These are phyloP conservation scores for Musa itinerans DNA, from an alignment of 176 grass and related monocot species.

Conservation along the genomic window DNA sequence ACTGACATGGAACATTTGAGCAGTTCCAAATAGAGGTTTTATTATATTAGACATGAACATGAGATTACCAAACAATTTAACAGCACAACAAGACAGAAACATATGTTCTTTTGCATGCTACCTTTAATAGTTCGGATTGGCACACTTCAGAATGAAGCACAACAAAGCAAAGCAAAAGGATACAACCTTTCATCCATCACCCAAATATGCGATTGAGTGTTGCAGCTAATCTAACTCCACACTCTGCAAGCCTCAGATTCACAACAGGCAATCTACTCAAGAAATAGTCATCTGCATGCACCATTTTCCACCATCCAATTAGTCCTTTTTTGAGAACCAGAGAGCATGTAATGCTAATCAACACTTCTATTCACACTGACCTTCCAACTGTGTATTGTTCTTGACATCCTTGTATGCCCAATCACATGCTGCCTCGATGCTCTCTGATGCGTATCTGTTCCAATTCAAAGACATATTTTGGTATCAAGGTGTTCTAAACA, in stretches of 20 bases:
- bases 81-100: too few species aligned
- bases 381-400: constrained; percentile 26
- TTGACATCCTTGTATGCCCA: constrained; percentile 51
- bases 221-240: constrained; percentile 46
- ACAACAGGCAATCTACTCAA: constrained; percentile 36
- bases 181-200: not conserved
- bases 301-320: not conserved
- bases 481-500: too few species aligned
- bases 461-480: not conserved
- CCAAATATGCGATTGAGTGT: constrained; percentile 53
- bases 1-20: too few species aligned
- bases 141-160: not conserved
- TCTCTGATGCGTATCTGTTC: constrained; percentile 49
- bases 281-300: constrained; percentile 58
- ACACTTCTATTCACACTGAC: constrained; percentile 3
- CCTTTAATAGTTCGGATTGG: not conserved
- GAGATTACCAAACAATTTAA: too few species aligned
- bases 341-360: not conserved
- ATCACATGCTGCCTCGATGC: constrained; percentile 47
- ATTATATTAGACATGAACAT: too few species aligned
- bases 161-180: not conserved
- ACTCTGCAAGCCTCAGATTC: constrained; percentile 42
- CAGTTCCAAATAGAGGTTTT: too few species aligned
- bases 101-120: too few species aligned
- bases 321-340: too few species aligned